phyloP scores from a whole-genome alignment of 257 asterid genomes.

The Asclepias syriaca region DNA sequence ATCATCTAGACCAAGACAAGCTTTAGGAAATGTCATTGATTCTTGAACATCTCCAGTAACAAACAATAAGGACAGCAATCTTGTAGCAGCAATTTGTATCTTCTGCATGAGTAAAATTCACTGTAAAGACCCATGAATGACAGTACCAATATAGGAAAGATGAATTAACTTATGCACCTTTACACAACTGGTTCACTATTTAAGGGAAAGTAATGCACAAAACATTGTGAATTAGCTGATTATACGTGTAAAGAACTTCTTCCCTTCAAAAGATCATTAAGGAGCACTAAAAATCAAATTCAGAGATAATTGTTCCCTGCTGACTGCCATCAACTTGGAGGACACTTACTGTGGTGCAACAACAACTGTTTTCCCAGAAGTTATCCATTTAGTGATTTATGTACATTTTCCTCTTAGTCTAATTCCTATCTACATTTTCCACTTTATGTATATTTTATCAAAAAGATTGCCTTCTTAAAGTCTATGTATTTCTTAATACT shows the following conservation, averaged over 20 bases:
- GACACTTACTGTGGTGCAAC: background rate
- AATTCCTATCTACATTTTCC: background rate
- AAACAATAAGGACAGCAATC: conserved; percentile 65
- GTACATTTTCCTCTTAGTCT: background rate
- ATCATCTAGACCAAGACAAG: conserved; percentile 74
- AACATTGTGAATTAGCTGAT: background rate
- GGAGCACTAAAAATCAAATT: background rate
- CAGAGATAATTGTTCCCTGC: background rate
- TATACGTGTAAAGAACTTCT: background rate
- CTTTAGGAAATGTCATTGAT: conserved; percentile 42
- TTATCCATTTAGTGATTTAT: background rate
- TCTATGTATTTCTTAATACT: background rate
- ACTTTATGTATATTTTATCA: background rate
- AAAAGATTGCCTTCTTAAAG: background rate
- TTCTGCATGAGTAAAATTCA: conserved; percentile 40
- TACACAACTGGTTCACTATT: background rate
- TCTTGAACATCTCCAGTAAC: conserved; percentile 43
- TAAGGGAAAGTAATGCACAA: background rate
- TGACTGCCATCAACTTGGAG: background rate
- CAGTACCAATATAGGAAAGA: background rate
- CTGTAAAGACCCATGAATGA: background rate
- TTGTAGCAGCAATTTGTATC: conserved; percentile 70
- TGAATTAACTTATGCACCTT: background rate
- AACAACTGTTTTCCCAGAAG: background rate
- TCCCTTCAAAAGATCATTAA: background rate